phyloP scores from a whole-genome alignment of 2,329 filamentous ascomycete species.

The Colletotrichum cereale region DNA sequence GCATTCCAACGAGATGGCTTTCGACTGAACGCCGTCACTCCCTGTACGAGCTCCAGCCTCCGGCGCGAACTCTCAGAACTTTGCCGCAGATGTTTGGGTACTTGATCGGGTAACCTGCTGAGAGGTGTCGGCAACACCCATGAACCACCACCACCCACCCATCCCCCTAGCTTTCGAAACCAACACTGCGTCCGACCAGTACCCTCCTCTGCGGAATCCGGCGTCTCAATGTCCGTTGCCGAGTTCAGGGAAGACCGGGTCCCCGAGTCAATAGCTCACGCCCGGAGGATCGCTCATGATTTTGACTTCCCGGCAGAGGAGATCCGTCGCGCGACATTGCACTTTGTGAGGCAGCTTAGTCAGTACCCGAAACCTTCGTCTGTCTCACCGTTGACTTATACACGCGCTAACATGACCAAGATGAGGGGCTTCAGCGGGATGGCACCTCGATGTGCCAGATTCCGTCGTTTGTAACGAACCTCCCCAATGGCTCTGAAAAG shows the following conservation, averaged over 20 bases:
- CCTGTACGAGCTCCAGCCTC: neutral
- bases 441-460: constrained; percentile 67
- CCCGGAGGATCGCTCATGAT: constrained; percentile 15
- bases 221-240: constrained; percentile 5
- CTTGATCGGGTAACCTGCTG: constrained; percentile 35
- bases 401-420: constrained; percentile 48
- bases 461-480: constrained; percentile 81
- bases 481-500: constrained; percentile 84
- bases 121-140: constrained; percentile 16
- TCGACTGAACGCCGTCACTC: neutral
- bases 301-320: constrained; percentile 20
- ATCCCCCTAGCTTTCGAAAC: constrained; percentile 11
- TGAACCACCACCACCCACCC: neutral
- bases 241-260: neutral
- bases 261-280: constrained; percentile 16
- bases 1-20: neutral
- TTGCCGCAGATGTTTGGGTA: constrained; percentile 15
- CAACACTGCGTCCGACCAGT: neutral
- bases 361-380: neutral
- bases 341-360: constrained; percentile 43
- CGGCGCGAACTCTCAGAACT: neutral
- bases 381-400: neutral
- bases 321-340: constrained; percentile 36
- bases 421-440: constrained; percentile 57
- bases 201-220: neutral